Evolutionary conservation across 306 rosid species (phyloP), one percentile per base, ranked within the genome.

Genomic region (Cucurbita moschata): DNA sequence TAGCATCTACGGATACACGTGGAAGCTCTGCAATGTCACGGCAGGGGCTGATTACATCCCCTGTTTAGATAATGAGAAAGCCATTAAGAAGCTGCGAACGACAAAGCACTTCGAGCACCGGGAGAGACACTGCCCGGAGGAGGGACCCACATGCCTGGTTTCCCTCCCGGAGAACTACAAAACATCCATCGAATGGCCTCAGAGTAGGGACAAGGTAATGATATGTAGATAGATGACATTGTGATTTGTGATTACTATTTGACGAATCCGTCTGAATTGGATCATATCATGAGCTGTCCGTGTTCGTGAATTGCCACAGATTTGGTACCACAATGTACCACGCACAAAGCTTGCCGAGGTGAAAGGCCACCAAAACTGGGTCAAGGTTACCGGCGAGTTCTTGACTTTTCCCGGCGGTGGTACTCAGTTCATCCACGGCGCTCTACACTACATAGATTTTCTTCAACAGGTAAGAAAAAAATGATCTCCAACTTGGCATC

Each of bases 291-390:
- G 56, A 46, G 50, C 5, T 15, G 30, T 12, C 4, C 5, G n/a
- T 13, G 5, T 6, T 68, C 75, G 70, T 70, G 65, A 78, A 69
- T 67, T 15, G 26, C 2, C 38, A 74, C 78, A 90, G 95, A 89
- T 90, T 79, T 89, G 92, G 97, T 90, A 85, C 69, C 88, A 88
- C 72, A 94, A 94, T 49, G 90, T 94, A 44, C 98, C 97, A 30
- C 96, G 89, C 72, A 76, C 82, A 43, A 46, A 16, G 86, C 83
- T 93, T 18, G 97, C 94, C 42, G 81, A 90, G 82, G 92, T 93
- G 76, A 93, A 90, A 78, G 97, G 98, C n/a, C 97, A 93, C 81
- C 96, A 94, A 67, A 94, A 90, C 51, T 90, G 98, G 98, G 96
- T 94, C 59, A 94, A 94, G 88, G 74, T 89, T 68, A 78, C 88